Evolutionary conservation across 2,329 filamentous ascomycete species (phyloP), one percentile per base, ranked within the genome.

Genomic region (Phaeophleospora eucalypticola): DNA sequence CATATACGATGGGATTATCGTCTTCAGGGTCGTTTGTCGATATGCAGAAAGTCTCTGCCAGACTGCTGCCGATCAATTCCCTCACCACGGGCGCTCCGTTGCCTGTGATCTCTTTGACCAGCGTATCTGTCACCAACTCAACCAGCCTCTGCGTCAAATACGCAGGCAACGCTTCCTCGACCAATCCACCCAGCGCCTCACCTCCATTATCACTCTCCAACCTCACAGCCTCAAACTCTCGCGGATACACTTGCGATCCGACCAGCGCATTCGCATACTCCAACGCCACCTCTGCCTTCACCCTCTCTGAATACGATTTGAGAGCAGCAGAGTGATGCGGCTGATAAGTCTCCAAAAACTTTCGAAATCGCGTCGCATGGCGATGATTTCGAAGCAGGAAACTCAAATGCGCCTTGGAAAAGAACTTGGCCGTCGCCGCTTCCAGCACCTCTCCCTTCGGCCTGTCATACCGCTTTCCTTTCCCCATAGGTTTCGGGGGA

Each of bases 21-120:
- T 29, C 12, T 29, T 6, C 24, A 29, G 24, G 12, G 12, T 12
- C 24, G 12, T 12, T 6, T 29, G 12, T 29, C 2, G 68, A 66
- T 4, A 74, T 58, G 45, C 71, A 74, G 49, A 72, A 74, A 2
- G 72, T 68, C 50, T 73, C 71, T 21, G 70, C 71, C 27, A 74
- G 46, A 29, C 67, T 68, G 1, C 65, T 65, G 24, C 24, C n/a
- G 2, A 72, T 66, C 35, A 71, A 49, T 35, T 71, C 67, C 8
- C 60, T 59, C 64, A 70, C 68, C 8, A 69, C 52, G 2, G 70
- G 67, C 35, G 64, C 62, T 41, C 60, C 66, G 40, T 65, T 66
- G 17, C 70, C 69, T 4, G 70, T 71, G 34, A 73, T 70, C 49
- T 72, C 68, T 40, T 69, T 70, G 17, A 69, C 66, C 37, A 74